These are phyloP conservation scores for Bryoerythrophyllum caledonicum DNA, from an alignment of 225 moss, liverwort and hornwort species.

Conservation along the genomic window DNA sequence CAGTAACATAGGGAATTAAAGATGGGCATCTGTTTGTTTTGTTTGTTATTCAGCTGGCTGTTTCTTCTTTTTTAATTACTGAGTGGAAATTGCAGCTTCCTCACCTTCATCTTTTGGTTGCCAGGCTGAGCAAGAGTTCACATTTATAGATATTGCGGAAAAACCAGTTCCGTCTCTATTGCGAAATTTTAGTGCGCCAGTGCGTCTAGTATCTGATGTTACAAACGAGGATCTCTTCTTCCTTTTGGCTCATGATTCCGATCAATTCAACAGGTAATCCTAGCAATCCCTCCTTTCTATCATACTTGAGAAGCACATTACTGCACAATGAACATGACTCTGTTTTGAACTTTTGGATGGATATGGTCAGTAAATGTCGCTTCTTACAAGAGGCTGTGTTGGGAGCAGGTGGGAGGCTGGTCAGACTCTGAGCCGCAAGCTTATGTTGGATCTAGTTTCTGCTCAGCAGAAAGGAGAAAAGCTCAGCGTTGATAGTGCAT, in stretches of 20 bases:
- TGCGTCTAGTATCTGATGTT: slow-evolving; percentile 68
- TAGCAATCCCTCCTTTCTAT: background rate
- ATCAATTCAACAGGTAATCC: slow-evolving; percentile 67
- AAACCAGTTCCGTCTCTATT: slow-evolving; percentile 71
- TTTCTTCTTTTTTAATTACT: background rate
- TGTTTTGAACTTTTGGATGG: background rate
- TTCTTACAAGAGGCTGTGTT: slow-evolving; percentile 11
- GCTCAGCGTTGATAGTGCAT: slow-evolving; percentile 46
- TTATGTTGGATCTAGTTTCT: slow-evolving; percentile 63
- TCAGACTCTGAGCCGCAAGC: slow-evolving; percentile 71
- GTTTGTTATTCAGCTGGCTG: background rate
- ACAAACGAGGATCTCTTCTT: slow-evolving; percentile 71
- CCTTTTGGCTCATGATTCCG: slow-evolving; percentile 75
- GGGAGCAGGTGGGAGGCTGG: slow-evolving; percentile 74
- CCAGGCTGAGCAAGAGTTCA: slow-evolving; percentile 74
- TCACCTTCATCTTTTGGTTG: slow-evolving; percentile 5
- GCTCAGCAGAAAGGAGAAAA: slow-evolving; percentile 57
- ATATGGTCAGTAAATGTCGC: background rate
- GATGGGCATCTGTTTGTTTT: background rate
- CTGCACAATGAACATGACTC: background rate
- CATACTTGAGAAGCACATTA: background rate
- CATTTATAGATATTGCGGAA: slow-evolving; percentile 52
- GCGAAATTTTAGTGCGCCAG: slow-evolving; percentile 80
- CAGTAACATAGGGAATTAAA: background rate
- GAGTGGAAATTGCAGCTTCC: background rate